Percentiles rank a stretch among this genome's conserved stretches.
These are phyloP conservation scores for Termitomyces sp. DNA, from an alignment of 768 basidiomycete genomes.

Conservation along the genomic window DNA sequence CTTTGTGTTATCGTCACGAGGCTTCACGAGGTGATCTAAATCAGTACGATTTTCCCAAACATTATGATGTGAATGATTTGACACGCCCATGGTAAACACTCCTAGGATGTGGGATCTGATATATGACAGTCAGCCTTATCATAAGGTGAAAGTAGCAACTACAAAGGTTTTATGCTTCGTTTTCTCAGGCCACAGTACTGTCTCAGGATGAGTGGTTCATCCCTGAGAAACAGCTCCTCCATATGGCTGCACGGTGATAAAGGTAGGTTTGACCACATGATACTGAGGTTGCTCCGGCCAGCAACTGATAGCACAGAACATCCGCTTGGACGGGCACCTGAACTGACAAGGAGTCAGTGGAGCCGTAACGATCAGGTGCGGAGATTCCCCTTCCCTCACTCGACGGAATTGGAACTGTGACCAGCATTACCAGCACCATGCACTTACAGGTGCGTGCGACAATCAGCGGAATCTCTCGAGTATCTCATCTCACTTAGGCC, in stretches of 20 bases:
- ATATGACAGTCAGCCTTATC: neutral
- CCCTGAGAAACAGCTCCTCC: neutral
- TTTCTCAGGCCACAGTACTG: neutral
- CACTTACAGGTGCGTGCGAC: neutral
- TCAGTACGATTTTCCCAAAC: neutral
- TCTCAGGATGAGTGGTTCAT: neutral
- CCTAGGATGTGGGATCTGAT: neutral
- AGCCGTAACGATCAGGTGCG: neutral
- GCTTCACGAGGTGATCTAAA: neutral
- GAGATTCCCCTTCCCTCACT: neutral
- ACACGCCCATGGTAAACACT: neutral
- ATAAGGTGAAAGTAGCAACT: neutral
- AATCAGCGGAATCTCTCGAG: neutral
- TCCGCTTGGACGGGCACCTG: neutral
- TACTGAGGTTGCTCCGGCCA: neutral
- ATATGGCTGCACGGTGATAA: neutral
- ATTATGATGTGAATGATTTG: neutral
- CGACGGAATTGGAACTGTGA: neutral
- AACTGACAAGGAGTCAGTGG: neutral
- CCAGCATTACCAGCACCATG: neutral
- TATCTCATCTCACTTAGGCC: neutral
- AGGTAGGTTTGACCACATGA: neutral
- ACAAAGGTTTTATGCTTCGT: neutral
- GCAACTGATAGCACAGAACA: neutral
- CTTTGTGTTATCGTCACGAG: neutral